Conservation (phyloP, 768 basidiomycete genomes). For the Leucocoprinus sp. region DNA sequence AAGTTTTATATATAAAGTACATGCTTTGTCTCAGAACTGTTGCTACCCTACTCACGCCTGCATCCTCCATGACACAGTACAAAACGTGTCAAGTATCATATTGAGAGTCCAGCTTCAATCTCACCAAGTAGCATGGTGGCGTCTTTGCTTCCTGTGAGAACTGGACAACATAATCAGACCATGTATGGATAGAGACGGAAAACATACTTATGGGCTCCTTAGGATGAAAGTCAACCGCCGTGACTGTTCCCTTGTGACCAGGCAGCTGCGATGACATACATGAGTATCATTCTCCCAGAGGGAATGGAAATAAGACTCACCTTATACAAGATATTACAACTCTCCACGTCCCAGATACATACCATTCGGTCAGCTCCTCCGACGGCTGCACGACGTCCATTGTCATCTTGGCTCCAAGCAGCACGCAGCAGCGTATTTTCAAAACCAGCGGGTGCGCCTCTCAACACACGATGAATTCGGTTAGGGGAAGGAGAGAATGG, state of each 20-base stretch:
- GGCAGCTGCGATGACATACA: constrained; percentile 48
- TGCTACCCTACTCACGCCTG: background rate
- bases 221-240: constrained; percentile 93
- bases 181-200: constrained; percentile 1
- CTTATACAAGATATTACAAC: constrained; percentile 70
- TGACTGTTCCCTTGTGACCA: constrained; percentile 95
- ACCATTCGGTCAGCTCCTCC: constrained; percentile 88
- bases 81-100: constrained; percentile 21
- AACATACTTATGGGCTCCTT: constrained; percentile 88
- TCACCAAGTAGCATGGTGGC: constrained; percentile 89
- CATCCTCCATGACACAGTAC: too few relatives aligned
- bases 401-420: constrained; percentile 85
- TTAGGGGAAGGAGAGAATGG: constrained; percentile 86
- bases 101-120: constrained; percentile 56
- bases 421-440: constrained; percentile 80
- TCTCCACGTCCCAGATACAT: constrained; percentile 83
- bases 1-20: too few relatives aligned
- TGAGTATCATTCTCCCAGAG: background rate
- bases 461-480: constrained; percentile 81
- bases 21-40: too few relatives aligned
- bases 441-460: constrained; percentile 90
- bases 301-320: constrained; percentile 26
- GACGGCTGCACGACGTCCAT: constrained; percentile 73
- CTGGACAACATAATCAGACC: constrained; percentile 29
- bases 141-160: constrained; percentile 90